Evolutionary conservation across 768 basidiomycete genomes (phyloP).

Genomic region (Leucocoprinus birnbaumii): DNA sequence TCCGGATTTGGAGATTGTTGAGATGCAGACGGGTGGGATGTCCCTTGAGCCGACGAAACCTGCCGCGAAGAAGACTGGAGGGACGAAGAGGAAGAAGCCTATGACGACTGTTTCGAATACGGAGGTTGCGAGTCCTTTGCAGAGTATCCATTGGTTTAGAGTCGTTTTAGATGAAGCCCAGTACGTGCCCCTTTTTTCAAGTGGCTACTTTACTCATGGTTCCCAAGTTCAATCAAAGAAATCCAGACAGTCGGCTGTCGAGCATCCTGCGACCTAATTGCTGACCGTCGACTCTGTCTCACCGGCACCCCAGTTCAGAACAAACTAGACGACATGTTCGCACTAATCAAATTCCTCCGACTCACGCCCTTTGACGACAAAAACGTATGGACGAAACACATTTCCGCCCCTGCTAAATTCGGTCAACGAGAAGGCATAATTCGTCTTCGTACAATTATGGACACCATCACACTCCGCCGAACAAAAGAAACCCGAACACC

Average conservation of each 20-base stretch:
- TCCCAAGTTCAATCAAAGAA: conserved; percentile 89
- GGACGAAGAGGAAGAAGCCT: conserved; percentile 60
- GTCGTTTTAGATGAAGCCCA: conserved; percentile 94
- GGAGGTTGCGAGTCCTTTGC: conserved; percentile 75
- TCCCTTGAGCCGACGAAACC: conserved; percentile 40
- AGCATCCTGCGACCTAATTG: conserved; percentile 92
- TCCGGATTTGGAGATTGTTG: neutral
- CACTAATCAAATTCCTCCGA: conserved; percentile 93
- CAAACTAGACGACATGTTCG: conserved; percentile 97
- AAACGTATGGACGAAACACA: conserved; percentile 87
- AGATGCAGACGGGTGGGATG: neutral
- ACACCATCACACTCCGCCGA: conserved; percentile 91
- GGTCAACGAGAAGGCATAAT: conserved; percentile 87
- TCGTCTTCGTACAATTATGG: conserved; percentile 96
- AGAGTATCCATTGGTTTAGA: conserved; percentile 95
- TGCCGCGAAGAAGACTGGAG: conserved; percentile 59
- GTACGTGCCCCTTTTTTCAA: conserved; percentile 49
- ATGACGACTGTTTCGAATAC: conserved; percentile 26
- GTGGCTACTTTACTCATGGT: conserved; percentile 5
- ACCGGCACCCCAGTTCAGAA: conserved; percentile 99
- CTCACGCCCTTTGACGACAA: conserved; percentile 93
- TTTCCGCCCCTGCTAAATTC: conserved; percentile 90
- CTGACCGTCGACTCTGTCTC: conserved; percentile 89
- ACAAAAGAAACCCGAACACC: conserved; percentile 87
- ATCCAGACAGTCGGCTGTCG: conserved; percentile 90